Base-by-base conservation (phyloP, 179 eudicot genomes). In the Beta corolliflora region DNA sequence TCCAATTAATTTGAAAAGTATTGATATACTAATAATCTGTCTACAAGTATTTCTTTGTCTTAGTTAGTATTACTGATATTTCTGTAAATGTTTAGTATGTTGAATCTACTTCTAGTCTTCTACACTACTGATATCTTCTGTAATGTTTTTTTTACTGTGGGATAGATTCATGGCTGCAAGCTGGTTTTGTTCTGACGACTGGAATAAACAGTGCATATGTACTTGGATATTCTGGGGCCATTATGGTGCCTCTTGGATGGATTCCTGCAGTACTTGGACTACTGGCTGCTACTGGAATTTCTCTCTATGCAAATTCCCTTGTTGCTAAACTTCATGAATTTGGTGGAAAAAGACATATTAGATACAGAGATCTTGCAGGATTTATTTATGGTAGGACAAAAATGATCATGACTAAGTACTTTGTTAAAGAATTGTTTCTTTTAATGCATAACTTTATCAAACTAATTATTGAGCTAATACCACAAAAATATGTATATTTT, bases 191-290 rank as follows among this genome's bases (percentile, higher is more conserved):
- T 55, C 93, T 94, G 50, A 93, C 93, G 12, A 93, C 93, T 10
- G 97, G 97, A 59, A 89, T 94, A 74, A 94, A 93, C 87, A 93
- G 98, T 85, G 92, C 95, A 18, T 95, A 92, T 85, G 95, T 93
- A 67, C 83, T 95, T 84, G 98, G 98, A 58, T 95, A 95, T 83
- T 91, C 98, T 31, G 94, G 91, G 44, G 86, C 98, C 4, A 86
- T 91, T 84, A 92, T 95, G 98, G 93, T 93, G 64, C 98, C 98
- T 13, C 92, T 95, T 7, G 98, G 98, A 80, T 95, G 98, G 98
- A 61, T 88, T 5, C 89, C 88, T 2, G 98, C 98, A 4, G 89
- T 95, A 12, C 82, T 95, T 36, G 95, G 98, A 61, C 81, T 93
- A 23, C 73, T 95, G n/a, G 64, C 78, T 16, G 97, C 98, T 52